These are phyloP conservation scores for Phytopythium delawarense DNA, from an alignment of 352 stramenopile genomes.

Conservation along the genomic window DNA sequence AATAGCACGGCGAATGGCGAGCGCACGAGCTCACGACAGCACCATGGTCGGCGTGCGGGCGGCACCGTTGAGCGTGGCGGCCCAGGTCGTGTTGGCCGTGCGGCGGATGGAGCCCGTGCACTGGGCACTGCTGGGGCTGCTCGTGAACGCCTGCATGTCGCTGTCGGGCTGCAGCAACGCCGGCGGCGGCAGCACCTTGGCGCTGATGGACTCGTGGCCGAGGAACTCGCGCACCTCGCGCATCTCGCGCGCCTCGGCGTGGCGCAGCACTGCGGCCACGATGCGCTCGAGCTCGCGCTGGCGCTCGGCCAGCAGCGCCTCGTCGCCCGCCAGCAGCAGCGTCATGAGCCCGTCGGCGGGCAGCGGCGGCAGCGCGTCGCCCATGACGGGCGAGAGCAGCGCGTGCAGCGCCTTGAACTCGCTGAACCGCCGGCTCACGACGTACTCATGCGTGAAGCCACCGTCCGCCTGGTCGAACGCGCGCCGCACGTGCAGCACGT, in stretches of 20 bases:
- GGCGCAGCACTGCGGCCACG: conserved; percentile 48
- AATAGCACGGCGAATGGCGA: background rate
- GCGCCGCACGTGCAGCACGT: conserved; percentile 61
- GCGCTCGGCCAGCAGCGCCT: conserved; percentile 53
- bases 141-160: conserved; percentile 16
- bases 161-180: conserved; percentile 4
- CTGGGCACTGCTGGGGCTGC: conserved; percentile 30
- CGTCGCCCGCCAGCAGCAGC: conserved; percentile 65
- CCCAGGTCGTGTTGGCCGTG: conserved; percentile 61
- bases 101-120: conserved; percentile 73
- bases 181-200: conserved; percentile 41
- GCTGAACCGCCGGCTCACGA: conserved; percentile 63
- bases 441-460: conserved; percentile 59
- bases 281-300: conserved; percentile 58
- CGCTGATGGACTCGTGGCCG: conserved; percentile 44
- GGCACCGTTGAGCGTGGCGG: conserved; percentile 25
- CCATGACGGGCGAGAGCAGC: conserved; percentile 42
- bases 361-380: conserved; percentile 45
- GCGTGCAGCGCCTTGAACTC: conserved; percentile 75
- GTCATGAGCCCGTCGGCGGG: conserved; percentile 73
- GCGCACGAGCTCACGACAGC: background rate
- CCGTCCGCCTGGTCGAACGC: conserved; percentile 26
- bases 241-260: conserved; percentile 58
- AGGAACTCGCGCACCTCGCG: conserved; percentile 65
- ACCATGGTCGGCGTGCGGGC: conserved; percentile 4